Base-by-base conservation (phyloP, 495 filamentous ascomycete genomes). In the Penicillium waksmanii region DNA sequence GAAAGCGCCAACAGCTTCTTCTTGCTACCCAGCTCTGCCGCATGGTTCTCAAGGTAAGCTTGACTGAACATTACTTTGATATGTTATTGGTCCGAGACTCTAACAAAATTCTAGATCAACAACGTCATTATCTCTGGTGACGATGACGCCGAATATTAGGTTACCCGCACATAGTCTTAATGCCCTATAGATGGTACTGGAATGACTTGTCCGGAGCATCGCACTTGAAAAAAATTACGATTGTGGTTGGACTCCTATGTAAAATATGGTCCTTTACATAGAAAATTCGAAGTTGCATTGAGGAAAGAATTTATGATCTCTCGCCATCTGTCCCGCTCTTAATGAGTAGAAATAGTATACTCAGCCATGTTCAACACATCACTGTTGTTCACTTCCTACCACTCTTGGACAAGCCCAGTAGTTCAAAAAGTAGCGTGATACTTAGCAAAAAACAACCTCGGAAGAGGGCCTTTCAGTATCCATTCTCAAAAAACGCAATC, bases 11-110 rank as follows among this genome's bases (percentile, higher is more conserved):
- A 80, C 95, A 99, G 77, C 84, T 99, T 57, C 82, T 97, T 73
- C 83, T 99, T 53, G 95, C 95, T 15, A 98, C 95, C 18, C 95
- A 99, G 79, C 84, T 99, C 27, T 98, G 96, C 81, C 88, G 95
- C 56, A 99, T 99, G 95, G 95, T 99, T 63, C 85, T 99, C 57
- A 99, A 99, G 87, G 89, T 95, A 73, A 84, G 90, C 13, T 51
- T 19, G 31, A 44, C 21, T 44, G 42, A 44, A 9, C 42, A 13
- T 10, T 19, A 9, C 42, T 44, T 17, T 44, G 3, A 44, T 19
- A 44, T 19, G 18, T 10, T 17, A 21, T 49, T 17, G 5, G 27
- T 31, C 27, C 8, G 8, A 31, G 8, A 31, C 58, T 49, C 70
- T 74, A 69, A 73, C 63, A 38, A 8, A 23, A 13, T n/a, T 54